phyloP scores from a whole-genome alignment of 441 rosid species.

The Populus tomentosa region DNA sequence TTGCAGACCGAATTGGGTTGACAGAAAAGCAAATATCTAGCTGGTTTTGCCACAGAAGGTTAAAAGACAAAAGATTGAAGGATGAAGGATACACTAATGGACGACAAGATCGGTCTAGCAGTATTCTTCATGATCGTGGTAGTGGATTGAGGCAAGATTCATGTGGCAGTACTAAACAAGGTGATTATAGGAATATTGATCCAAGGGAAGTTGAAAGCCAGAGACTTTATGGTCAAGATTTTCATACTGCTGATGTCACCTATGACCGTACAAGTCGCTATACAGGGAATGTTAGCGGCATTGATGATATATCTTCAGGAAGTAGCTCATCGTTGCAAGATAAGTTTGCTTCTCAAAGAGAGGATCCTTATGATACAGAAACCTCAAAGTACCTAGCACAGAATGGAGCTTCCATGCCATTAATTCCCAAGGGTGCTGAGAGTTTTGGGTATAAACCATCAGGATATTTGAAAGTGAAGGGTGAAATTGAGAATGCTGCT shows the following conservation, averaged over 20 bases:
- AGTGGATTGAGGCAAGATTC: conserved; percentile 86
- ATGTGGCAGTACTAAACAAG: conserved; percentile 85
- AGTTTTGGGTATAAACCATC: conserved; percentile 59
- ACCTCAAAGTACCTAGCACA: conserved; percentile 30
- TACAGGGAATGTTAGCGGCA: conserved; percentile 37
- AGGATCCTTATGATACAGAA: conserved; percentile 37
- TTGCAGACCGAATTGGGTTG: conserved; percentile 63
- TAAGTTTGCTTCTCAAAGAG: conserved; percentile 36
- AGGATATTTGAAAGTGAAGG: conserved; percentile 81
- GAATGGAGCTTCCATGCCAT: conserved; percentile 33
- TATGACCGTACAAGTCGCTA: conserved; percentile 34
- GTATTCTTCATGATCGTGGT: conserved; percentile 71
- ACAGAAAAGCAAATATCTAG: conserved; percentile 92
- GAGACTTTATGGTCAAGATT: conserved; percentile 45
- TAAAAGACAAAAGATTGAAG: conserved; percentile 69
- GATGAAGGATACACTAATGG: conserved; percentile 56
- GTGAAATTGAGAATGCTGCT: conserved; percentile 63
- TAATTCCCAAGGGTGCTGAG: conserved; percentile 31
- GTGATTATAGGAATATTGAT: conserved; percentile 48
- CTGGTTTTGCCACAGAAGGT: conserved; percentile 97
- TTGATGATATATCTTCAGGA: conserved; percentile 73
- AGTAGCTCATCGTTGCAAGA: conserved; percentile 61
- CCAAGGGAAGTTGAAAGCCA: conserved; percentile 83
- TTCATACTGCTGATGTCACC: conserved; percentile 35
- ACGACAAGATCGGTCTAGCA: conserved; percentile 75